Evolutionary conservation across 2,329 filamentous ascomycete species (phyloP).

Genomic region (Aspergillus novofumigatus): DNA sequence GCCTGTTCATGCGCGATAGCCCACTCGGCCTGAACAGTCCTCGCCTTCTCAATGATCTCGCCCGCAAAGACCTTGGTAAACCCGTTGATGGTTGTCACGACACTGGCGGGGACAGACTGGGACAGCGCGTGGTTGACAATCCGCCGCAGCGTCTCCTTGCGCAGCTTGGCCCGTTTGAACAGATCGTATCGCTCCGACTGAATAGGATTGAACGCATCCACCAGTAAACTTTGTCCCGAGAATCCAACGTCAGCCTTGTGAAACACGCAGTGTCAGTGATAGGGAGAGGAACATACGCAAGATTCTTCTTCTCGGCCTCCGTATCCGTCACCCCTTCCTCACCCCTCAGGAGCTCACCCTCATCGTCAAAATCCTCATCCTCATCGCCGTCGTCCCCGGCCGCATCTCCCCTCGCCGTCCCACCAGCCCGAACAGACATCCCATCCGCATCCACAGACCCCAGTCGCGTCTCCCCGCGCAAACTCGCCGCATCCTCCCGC

Average conservation of each 20-base stretch:
- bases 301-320: slow-evolving; percentile 50
- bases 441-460: slow-evolving; percentile 33
- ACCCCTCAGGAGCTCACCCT: slow-evolving; percentile 42
- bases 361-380: slow-evolving; percentile 48
- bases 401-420: slow-evolving; percentile 34
- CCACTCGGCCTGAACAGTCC: slow-evolving; percentile 56
- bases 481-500: slow-evolving; percentile 22
- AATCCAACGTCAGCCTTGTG: slow-evolving; percentile 4
- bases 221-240: slow-evolving; percentile 33
- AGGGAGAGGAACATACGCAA: slow-evolving; percentile 37
- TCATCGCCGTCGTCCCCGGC: slow-evolving; percentile 48
- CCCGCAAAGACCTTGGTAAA: slow-evolving; percentile 66
- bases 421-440: slow-evolving; percentile 27
- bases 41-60: slow-evolving; percentile 61
- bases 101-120: slow-evolving; percentile 61
- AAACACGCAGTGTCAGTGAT: slow-evolving; percentile 1
- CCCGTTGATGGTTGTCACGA: slow-evolving; percentile 60
- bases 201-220: slow-evolving; percentile 45
- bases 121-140: slow-evolving; percentile 65
- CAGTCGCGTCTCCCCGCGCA: slow-evolving; percentile 23
- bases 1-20: slow-evolving; percentile 49
- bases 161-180: slow-evolving; percentile 48
- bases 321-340: slow-evolving; percentile 46
- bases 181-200: slow-evolving; percentile 48
- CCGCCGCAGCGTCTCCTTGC: slow-evolving; percentile 48